Evolutionary conservation across 306 rosid genomes (phyloP), one percentile per base, ranked within the genome.

Genomic region (Alnus glutinosa): DNA sequence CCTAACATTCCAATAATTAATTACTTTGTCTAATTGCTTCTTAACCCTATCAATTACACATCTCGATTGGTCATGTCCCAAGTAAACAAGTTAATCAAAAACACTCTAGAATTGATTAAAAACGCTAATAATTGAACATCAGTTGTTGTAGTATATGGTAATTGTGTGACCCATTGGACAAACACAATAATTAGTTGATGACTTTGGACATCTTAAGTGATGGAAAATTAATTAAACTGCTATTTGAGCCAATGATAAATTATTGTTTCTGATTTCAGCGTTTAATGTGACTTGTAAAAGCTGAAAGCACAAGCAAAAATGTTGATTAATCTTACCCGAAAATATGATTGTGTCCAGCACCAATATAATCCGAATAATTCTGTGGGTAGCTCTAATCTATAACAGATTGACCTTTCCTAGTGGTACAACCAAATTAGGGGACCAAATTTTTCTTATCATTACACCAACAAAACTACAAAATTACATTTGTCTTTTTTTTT

Each of bases 381-480:
- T 4, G 49, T 48, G 32, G 46, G 1, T 5, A 42, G 54, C 28
- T 23, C 28, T 16, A 36, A 73, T 79, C 78, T 52, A 73, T 3
- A 62, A 34, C 37, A 77, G 52, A 72, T 67, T 69, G 71, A 72
- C 30, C 23, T 54, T 54, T 66, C 67, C 19, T 51, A 42, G 62
- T 34, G 54, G 19, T 15, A 77, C 71, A 71, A 77, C 75, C 57
- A 58, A 47, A 37, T 11, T 51, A 11, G 58, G 79, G 79, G 39
- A 30, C 76, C 48, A 58, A 39, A 28, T 6, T 48, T 73, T 74
- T 73, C 47, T 79, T 36, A 55, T 51, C 9, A 36, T 55, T 76
- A 73, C 75, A 12, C 58, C 79, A 77, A 9, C 36, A 66, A 66
- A 12, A 62, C 47, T 68, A 50, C 51, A 61, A 57, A 57, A 68